A percentile compares a stretch with the other conserved stretches of the same genome.
Conservation (phyloP, 2,329 filamentous ascomycete species). For the Penicillium sp. region DNA sequence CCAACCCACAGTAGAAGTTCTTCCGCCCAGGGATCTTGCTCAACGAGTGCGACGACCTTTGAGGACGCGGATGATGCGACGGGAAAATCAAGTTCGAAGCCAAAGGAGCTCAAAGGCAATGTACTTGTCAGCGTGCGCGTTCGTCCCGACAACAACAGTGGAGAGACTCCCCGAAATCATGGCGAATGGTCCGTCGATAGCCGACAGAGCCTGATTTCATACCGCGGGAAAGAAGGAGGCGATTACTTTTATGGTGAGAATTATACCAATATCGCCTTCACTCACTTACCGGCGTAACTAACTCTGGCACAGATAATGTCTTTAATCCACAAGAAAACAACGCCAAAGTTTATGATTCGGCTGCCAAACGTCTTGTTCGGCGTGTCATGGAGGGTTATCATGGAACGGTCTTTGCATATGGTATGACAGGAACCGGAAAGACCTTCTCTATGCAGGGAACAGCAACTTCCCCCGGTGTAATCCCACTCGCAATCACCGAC, state of each 20-base stretch:
- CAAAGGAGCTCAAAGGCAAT: conserved; percentile 82
- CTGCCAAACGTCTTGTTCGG: conserved; percentile 88
- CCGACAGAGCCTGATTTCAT: conserved; percentile 76
- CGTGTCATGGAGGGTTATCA: conserved; percentile 99
- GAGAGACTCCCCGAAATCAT: conserved; percentile 62
- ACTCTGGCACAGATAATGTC: conserved; percentile 72
- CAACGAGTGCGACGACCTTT: conserved; percentile 83
- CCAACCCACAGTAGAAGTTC: conserved; percentile 87
- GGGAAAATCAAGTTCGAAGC: conserved; percentile 34
- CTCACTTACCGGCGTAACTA: not conserved
- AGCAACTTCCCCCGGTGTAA: conserved; percentile 90
- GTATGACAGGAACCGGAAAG: conserved; percentile 98
- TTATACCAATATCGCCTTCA: not conserved
- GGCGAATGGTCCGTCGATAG: conserved; percentile 92
- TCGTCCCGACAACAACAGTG: conserved; percentile 67
- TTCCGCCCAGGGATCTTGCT: conserved; percentile 88
- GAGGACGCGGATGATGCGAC: conserved; percentile 69
- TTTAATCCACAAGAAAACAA: conserved; percentile 95
- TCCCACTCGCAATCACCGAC: conserved; percentile 94
- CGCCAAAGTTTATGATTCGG: conserved; percentile 88
- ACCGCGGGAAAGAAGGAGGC: conserved; percentile 83
- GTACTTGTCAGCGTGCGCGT: conserved; percentile 94
- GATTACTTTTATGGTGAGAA: conserved; percentile 85
- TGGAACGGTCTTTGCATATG: conserved; percentile 96
- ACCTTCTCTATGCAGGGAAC: conserved; percentile 99